Evolutionary conservation across 2,329 filamentous ascomycete genomes (phyloP), one percentile per base, ranked within the genome.

Genomic region (Fusarium denticulatum): DNA sequence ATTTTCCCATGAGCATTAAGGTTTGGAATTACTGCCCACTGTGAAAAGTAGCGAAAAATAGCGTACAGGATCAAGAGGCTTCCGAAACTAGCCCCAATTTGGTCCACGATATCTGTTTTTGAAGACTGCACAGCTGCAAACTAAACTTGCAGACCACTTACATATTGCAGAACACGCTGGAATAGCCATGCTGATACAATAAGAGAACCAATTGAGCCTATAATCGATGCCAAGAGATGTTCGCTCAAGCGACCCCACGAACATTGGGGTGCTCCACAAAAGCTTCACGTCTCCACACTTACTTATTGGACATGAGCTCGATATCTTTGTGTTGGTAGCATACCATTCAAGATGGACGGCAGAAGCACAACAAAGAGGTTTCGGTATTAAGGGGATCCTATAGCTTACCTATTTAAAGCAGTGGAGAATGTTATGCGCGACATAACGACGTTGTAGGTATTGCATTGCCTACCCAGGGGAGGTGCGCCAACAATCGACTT

Each of bases 91-190:
- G 62, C 34, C 42, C 53, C 52, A 47, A 61, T 69, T 22, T 1
- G 2, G 13, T 7, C 24, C 8, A 8, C 5, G 22, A 49, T 18
- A 20, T 49, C 15, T 7, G 40, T 71, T 7, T 7, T 64, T 59
- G 7, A 67, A 5, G 64, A 37, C 2, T 69, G 56, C 2, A 60
- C 65, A 10, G 57, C 66, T 34, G 43, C 57, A 26, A 63, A 65
- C 4, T 59, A 18, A 2, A 69, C 47, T n/a, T 75, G 64, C 1
- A 64, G 49, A 36, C 67, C 60, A 8, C 64, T 64, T 3, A 20
- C 0, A 6, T 18, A 18, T 13, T 45, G 7, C 16, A 72, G 32
- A 14, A 76, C 36, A 3, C 59, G 39, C 2, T 59, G 69, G 20
- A 74, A 72, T 3, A 68, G 20, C 1, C 46, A 36, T 8, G 64